Percentiles rank a stretch among this genome's conserved stretches.
phyloP scores from a whole-genome alignment of 176 grass and related monocot species.

The Elaeis guineensis region DNA sequence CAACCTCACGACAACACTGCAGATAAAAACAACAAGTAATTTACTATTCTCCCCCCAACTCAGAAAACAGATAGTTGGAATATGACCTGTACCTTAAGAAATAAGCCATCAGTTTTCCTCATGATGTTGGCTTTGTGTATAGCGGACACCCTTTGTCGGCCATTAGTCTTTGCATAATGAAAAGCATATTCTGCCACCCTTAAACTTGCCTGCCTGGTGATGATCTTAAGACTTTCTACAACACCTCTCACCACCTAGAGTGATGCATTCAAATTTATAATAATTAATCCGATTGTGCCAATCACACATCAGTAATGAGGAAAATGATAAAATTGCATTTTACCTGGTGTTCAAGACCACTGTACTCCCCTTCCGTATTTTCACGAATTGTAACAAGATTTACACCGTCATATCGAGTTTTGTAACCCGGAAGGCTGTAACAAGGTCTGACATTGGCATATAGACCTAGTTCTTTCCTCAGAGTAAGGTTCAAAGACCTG shows the following conservation, averaged over 20 bases:
- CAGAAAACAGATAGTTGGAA: background rate
- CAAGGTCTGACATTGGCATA: conserved; percentile 96
- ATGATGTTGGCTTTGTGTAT: conserved; percentile 99
- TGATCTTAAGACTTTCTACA: conserved; percentile 99
- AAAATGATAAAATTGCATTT: conserved; percentile 4
- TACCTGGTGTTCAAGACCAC: conserved; percentile 98
- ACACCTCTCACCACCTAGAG: conserved; percentile 91
- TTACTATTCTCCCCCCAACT: conserved; percentile 9
- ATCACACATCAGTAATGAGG: background rate
- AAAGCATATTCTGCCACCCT: conserved; percentile 99
- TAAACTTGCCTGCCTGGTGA: conserved; percentile 90
- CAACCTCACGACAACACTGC: conserved; percentile 96
- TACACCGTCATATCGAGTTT: conserved; percentile 91
- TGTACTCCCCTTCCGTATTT: conserved; percentile 97
- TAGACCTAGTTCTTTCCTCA: conserved; percentile 90
- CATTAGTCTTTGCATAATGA: conserved; percentile 82
- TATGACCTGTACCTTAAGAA: conserved; percentile 59
- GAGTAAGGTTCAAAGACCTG: conserved; percentile 88
- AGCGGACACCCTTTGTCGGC: conserved; percentile 78
- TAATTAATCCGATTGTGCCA: background rate
- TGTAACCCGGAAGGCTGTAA: conserved; percentile 83
- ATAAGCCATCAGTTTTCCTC: conserved; percentile 98
- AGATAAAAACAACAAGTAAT: conserved; percentile 15
- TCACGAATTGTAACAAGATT: conserved; percentile 97
- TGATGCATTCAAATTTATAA: background rate